Base-by-base conservation (phyloP, 805 yeast species). In the Myxozyma monticola region DNA sequence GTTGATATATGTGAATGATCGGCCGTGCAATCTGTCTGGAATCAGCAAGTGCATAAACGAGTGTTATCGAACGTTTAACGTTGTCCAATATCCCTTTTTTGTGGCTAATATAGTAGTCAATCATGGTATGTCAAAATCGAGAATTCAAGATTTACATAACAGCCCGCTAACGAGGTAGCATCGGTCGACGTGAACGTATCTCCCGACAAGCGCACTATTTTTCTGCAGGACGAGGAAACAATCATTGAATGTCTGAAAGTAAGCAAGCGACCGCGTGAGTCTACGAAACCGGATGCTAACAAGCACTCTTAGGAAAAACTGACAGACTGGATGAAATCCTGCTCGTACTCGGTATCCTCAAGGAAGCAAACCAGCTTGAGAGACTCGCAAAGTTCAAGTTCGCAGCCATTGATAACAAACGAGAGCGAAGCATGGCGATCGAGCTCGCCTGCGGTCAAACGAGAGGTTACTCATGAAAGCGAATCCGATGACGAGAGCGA, bases 151-250 rank as follows among this genome's bases (percentile, higher is more conserved):
- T n/a, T n/a, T n/a, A n/a, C n/a, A n/a, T n/a, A n/a, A n/a, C n/a
- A n/a, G n/a, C n/a, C n/a, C n/a, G n/a, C n/a, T n/a, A n/a, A n/a
- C n/a, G n/a, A n/a, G n/a, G n/a, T n/a, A n/a, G n/a, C n/a, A n/a
- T n/a, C n/a, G 4, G 65, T 66, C n/a, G 99, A 93, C 68, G 75
- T 93, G 17, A 93, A 93, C 66, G 85, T 93, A 1, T 83, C 96
- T 0, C 98, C 99, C 0, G 97, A 93, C 65, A 93, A 93, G 64
- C 73, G 91, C 45, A 78, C 81, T 1, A 74, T 90, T 1, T 63
- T 86, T 60, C 63, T 89, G 1, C 88, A 83, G 51, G 73, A 81
- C 54, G 97, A 90, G 65, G 64, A 67, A 2, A 65, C 69, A n/a
- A 64, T 90, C 1, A 58, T 85, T 8, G 39, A 17, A 36, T 15